A percentile compares a stretch with the other conserved stretches of the same genome.
Evolutionary conservation across 2,329 filamentous ascomycete genomes (phyloP).

Genomic region (Mycocentrospora acerina): DNA sequence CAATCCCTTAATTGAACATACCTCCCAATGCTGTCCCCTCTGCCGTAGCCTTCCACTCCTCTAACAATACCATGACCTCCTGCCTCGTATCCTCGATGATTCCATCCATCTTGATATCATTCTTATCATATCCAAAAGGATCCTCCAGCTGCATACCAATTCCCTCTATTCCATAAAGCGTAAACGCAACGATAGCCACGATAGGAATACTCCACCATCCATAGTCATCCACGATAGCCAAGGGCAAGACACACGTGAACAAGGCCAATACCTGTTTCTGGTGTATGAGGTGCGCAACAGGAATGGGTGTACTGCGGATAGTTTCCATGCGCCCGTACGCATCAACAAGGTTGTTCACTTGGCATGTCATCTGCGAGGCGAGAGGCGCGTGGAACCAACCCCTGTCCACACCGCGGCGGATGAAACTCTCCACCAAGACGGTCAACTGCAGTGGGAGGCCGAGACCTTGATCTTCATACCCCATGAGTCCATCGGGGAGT

Average conservation of each 20-base stretch:
- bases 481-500: constrained; percentile 52
- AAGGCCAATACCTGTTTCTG: constrained; percentile 64
- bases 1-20: constrained; percentile 33
- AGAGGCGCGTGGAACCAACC: constrained; percentile 63
- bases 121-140: constrained; percentile 65
- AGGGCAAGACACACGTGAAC: constrained; percentile 62
- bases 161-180: constrained; percentile 64
- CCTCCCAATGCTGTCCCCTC: constrained; percentile 32
- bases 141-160: constrained; percentile 66
- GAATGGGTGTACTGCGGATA: constrained; percentile 64
- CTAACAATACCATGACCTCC: constrained; percentile 60
- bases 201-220: constrained; percentile 64
- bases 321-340: constrained; percentile 67
- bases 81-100: constrained; percentile 62
- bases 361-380: constrained; percentile 58
- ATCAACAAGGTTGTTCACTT: constrained; percentile 58
- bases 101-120: constrained; percentile 69
- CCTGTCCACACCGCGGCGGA: constrained; percentile 57
- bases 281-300: constrained; percentile 66
- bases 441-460: constrained; percentile 62
- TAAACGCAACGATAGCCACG: constrained; percentile 62
- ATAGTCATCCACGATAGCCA: constrained; percentile 64
- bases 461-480: constrained; percentile 59
- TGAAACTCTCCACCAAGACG: constrained; percentile 61
- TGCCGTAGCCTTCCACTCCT: constrained; percentile 55